These are phyloP conservation scores for Cenococcum geophilum DNA, from an alignment of 495 filamentous ascomycete genomes.

Conservation along the genomic window DNA sequence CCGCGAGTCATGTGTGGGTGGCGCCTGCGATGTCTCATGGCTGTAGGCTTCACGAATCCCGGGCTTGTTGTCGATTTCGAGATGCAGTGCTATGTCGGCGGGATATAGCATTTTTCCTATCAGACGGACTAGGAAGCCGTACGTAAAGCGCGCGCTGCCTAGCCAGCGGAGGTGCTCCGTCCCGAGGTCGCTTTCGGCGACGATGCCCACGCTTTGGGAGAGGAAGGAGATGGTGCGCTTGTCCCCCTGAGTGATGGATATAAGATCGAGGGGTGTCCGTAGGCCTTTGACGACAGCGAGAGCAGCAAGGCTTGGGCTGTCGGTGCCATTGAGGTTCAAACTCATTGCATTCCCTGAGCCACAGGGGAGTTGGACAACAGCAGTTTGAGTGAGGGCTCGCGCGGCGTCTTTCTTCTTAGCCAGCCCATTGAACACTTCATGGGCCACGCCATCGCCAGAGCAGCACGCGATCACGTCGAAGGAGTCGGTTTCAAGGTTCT, in stretches of 20 bases:
- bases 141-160: conserved; percentile 76
- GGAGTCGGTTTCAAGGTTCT: conserved; percentile 68
- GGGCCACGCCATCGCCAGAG: conserved; percentile 85
- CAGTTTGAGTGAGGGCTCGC: conserved; percentile 68
- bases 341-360: conserved; percentile 93
- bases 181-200: conserved; percentile 81
- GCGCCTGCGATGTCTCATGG: conserved; percentile 41
- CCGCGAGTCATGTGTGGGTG: conserved; percentile 18
- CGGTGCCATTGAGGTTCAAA: conserved; percentile 79
- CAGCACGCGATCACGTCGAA: conserved; percentile 83
- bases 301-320: conserved; percentile 67
- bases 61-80: conserved; percentile 70
- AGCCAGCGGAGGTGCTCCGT: conserved; percentile 93
- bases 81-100: conserved; percentile 78
- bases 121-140: conserved; percentile 69
- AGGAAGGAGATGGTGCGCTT: conserved; percentile 75
- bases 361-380: conserved; percentile 83
- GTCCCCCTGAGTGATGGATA: conserved; percentile 78
- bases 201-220: conserved; percentile 82
- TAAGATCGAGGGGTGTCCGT: conserved; percentile 71
- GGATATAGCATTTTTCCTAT: conserved; percentile 71
- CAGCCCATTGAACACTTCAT: conserved; percentile 93
- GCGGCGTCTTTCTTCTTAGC: conserved; percentile 67
- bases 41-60: conserved; percentile 68
- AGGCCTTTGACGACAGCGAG: conserved; percentile 80